phyloP scores from a whole-genome alignment of 345 rosid genomes.

The Turnera subulata region DNA sequence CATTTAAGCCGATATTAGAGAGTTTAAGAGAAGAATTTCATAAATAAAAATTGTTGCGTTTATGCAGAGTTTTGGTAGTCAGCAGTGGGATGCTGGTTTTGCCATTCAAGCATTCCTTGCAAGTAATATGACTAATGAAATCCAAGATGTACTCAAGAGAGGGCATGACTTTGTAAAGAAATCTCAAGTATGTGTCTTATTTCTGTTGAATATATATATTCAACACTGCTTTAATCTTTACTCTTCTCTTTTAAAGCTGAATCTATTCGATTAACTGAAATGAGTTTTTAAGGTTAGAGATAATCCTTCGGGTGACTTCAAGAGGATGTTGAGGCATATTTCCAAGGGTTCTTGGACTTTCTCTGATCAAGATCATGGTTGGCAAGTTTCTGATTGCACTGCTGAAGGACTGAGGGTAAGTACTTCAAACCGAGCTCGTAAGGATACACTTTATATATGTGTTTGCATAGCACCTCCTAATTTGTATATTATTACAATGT shows the following conservation, averaged over 20 bases:
- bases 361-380: constrained; percentile 47
- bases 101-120: constrained; percentile 17
- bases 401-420: constrained; percentile 38
- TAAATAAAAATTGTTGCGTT: no score
- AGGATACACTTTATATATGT: no score
- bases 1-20: not conserved
- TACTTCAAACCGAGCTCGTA: not conserved
- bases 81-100: constrained; percentile 20
- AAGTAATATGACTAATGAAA: constrained; percentile 6
- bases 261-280: no score
- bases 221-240: no score
- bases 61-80: constrained; percentile 18
- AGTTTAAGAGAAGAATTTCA: no score
- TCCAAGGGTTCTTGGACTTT: constrained; percentile 56
- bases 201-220: not conserved
- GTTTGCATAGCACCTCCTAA: no score
- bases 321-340: constrained; percentile 33
- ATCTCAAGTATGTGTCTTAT: constrained; percentile 10
- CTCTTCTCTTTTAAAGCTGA: no score
- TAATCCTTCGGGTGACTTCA: constrained; percentile 41
- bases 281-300: constrained; percentile 26
- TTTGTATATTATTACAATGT: not conserved
- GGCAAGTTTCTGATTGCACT: constrained; percentile 52
- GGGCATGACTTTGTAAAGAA: constrained; percentile 16
- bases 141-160: constrained; percentile 3